Conservation (phyloP, 169 alveolate species). For the Plasmodium coatneyi region DNA sequence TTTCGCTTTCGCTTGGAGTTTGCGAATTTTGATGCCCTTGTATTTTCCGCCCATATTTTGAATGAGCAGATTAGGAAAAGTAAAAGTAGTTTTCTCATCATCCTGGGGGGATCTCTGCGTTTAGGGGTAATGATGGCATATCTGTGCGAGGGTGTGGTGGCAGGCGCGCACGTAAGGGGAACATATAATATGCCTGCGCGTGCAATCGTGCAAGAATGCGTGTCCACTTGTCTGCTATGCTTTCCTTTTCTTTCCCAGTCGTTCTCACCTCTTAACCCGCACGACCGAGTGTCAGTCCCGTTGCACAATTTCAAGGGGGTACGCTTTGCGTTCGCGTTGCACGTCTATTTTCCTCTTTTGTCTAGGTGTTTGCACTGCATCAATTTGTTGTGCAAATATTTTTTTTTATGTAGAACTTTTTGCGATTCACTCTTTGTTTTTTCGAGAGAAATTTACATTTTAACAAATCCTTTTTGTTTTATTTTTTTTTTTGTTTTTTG, state of each 20-base stretch:
- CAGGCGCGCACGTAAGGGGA: background rate
- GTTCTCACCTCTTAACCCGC: background rate
- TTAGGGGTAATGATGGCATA: background rate
- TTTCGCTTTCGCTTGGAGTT: slow-evolving; percentile 11
- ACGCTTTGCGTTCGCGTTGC: background rate
- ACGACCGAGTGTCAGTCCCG: background rate
- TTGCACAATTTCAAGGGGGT: background rate
- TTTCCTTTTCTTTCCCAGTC: background rate
- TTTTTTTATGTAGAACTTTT: slow-evolving; percentile 15
- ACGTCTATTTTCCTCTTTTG: background rate
- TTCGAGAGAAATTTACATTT: slow-evolving; percentile 15
- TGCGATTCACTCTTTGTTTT: background rate
- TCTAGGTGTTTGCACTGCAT: background rate
- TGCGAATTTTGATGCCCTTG: slow-evolving; percentile 7
- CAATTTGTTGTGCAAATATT: background rate
- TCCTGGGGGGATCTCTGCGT: background rate
- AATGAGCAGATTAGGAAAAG: slow-evolving; percentile 27
- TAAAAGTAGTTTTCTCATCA: slow-evolving; percentile 22
- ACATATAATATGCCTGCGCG: background rate
- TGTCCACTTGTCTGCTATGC: background rate
- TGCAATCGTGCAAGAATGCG: background rate
- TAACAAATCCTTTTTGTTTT: background rate
- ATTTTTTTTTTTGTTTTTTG: background rate
- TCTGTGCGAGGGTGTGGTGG: background rate
- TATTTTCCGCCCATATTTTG: slow-evolving; percentile 39